Conservation (phyloP, 129 eudicot genomes). For the Pittosporum tobira region DNA sequence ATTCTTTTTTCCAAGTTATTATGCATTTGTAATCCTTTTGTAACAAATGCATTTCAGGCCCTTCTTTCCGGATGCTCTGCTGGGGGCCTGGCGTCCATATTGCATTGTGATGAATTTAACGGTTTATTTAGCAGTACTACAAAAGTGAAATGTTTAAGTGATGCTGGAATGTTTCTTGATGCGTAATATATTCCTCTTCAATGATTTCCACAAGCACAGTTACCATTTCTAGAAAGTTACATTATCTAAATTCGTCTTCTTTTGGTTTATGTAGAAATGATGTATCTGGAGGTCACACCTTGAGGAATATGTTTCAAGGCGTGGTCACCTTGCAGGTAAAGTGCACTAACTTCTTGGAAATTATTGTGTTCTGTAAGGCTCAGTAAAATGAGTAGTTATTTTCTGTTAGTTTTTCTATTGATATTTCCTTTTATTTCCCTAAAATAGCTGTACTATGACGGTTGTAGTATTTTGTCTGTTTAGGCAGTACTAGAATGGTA, state of each 20-base stretch:
- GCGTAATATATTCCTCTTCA: slow-evolving; percentile 30
- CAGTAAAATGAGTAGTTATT: too few species aligned
- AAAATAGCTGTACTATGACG: too few species aligned
- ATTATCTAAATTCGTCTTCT: not conserved
- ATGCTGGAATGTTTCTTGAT: slow-evolving; percentile 93
- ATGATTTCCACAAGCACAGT: too few species aligned
- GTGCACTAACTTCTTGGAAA: slow-evolving; percentile 2
- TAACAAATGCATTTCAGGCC: slow-evolving; percentile 34
- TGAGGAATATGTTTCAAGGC: slow-evolving; percentile 59
- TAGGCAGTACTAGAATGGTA: too few species aligned
- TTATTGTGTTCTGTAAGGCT: too few species aligned
- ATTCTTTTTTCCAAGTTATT: not conserved
- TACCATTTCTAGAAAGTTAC: not conserved
- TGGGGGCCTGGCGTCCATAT: slow-evolving; percentile 85
- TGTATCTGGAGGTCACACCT: slow-evolving; percentile 68
- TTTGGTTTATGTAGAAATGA: slow-evolving; percentile 40
- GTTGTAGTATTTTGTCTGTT: too few species aligned
- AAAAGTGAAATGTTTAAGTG: slow-evolving; percentile 90
- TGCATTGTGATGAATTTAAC: slow-evolving; percentile 80
- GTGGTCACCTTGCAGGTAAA: slow-evolving; percentile 82
- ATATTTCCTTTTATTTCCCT: too few species aligned
- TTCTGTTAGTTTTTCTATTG: too few species aligned
- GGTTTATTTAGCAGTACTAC: slow-evolving; percentile 42
- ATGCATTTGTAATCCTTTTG: not conserved
- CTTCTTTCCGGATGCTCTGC: slow-evolving; percentile 98